Evolutionary conservation across 345 rosid genomes (phyloP).

Genomic region (Excoecaria cochinchinensis): DNA sequence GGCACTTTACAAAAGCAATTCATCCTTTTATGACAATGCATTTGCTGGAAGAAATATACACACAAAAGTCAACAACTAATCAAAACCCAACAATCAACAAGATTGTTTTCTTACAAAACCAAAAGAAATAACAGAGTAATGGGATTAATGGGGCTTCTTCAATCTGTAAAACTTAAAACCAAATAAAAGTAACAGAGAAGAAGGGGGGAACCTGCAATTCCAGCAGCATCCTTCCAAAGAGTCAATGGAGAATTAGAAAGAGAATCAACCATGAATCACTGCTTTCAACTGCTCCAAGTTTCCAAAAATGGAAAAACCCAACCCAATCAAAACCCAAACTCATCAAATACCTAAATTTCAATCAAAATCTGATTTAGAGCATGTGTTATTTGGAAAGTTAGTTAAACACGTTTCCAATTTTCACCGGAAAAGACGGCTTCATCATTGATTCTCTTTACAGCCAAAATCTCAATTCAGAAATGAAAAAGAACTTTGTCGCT

Average conservation of each 20-base stretch:
- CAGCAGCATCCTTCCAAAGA: slow-evolving; percentile 60
- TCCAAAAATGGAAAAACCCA: too few species aligned
- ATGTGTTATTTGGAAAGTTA: too few species aligned
- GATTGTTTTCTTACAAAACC: background rate
- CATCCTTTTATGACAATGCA: background rate
- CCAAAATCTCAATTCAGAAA: too few species aligned
- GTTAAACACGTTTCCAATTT: too few species aligned
- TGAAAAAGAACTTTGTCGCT: too few species aligned
- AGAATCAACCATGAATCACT: slow-evolving; percentile 45
- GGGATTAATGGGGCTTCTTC: background rate
- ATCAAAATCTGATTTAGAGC: too few species aligned
- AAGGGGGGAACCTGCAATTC: slow-evolving; percentile 48
- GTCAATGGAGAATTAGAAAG: slow-evolving; percentile 20
- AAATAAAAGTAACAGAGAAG: background rate
- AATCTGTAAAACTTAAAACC: background rate
- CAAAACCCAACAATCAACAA: background rate
- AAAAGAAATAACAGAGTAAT: background rate
- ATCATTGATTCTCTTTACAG: too few species aligned
- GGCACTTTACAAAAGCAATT: background rate
- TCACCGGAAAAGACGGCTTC: too few species aligned
- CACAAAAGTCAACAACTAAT: background rate
- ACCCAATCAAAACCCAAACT: too few species aligned
- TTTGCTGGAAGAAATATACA: too few species aligned
- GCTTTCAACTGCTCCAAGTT: too few species aligned
- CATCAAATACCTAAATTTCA: too few species aligned